Percentiles rank a stretch among this genome's conserved stretches.
These are phyloP conservation scores for Calonectria pteridis DNA, from an alignment of 2,329 filamentous ascomycete species.

Conservation along the genomic window DNA sequence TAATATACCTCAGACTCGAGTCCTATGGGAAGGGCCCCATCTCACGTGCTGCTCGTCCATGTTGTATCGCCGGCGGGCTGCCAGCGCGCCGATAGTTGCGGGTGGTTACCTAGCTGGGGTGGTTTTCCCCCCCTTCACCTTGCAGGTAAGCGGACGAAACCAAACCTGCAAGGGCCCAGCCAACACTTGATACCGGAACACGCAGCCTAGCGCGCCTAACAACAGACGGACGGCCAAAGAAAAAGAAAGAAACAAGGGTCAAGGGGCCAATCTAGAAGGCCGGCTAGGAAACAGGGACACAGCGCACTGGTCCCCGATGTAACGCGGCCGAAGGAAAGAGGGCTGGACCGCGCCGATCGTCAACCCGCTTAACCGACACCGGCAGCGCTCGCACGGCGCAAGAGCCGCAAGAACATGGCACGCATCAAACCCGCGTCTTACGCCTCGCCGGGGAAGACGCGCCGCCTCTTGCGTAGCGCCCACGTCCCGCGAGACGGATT, in stretches of 20 bases:
- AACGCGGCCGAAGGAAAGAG: neutral
- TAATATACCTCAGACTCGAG: neutral
- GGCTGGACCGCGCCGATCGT: neutral
- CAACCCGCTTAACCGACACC: neutral
- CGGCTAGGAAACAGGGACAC: neutral
- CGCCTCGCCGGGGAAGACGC: constrained; percentile 1
- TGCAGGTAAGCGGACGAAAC: neutral
- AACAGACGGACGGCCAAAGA: neutral
- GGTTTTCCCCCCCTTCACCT: neutral
- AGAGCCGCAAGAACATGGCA: neutral
- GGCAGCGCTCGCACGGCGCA: neutral
- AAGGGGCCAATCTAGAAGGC: neutral
- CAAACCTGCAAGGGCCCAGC: neutral
- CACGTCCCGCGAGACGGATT: neutral
- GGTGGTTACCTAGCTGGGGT: neutral
- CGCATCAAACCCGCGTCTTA: neutral
- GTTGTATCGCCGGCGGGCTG: neutral
- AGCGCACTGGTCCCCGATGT: neutral
- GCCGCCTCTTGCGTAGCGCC: neutral
- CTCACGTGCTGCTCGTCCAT: neutral
- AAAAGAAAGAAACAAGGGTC: neutral
- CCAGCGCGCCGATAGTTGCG: neutral
- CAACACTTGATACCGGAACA: neutral
- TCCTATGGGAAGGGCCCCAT: neutral
- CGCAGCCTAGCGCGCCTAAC: neutral